Evolutionary conservation across 176 grass and related monocot species (phyloP).

Genomic region (Oryza glaberrima): DNA sequence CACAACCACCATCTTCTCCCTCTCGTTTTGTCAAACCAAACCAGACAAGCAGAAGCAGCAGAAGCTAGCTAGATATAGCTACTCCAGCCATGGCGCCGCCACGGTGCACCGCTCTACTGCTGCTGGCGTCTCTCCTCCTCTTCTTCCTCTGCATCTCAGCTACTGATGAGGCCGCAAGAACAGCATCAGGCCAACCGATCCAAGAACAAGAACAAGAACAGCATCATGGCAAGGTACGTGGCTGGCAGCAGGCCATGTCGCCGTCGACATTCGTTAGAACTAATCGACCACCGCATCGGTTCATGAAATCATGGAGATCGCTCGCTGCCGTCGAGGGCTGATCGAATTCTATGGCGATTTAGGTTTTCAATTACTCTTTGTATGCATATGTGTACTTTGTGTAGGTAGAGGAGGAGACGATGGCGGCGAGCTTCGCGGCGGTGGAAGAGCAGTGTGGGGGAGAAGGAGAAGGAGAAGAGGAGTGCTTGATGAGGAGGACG

Average conservation of each 20-base stretch:
- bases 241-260: neutral
- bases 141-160: neutral
- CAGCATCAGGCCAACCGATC: neutral
- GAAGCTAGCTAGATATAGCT: neutral
- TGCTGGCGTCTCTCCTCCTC: slow-evolving; percentile 2
- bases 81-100: slow-evolving; percentile 11
- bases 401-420: slow-evolving; percentile 14
- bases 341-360: neutral
- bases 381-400: neutral
- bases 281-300: no score
- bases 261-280: neutral
- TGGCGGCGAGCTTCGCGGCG: neutral
- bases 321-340: no score
- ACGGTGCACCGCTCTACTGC: neutral
- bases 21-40: neutral
- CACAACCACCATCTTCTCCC: neutral
- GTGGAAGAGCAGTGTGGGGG: slow-evolving; percentile 19
- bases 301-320: neutral
- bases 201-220: neutral
- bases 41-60: neutral
- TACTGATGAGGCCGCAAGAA: neutral
- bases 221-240: neutral
- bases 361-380: neutral
- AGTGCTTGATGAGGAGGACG: slow-evolving; percentile 66
- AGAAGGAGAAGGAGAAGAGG: neutral